Percentiles rank a stretch among this genome's conserved stretches.
These are phyloP conservation scores for Dactylis glomerata DNA, from an alignment of 176 grass and related monocot genomes.

Conservation along the genomic window DNA sequence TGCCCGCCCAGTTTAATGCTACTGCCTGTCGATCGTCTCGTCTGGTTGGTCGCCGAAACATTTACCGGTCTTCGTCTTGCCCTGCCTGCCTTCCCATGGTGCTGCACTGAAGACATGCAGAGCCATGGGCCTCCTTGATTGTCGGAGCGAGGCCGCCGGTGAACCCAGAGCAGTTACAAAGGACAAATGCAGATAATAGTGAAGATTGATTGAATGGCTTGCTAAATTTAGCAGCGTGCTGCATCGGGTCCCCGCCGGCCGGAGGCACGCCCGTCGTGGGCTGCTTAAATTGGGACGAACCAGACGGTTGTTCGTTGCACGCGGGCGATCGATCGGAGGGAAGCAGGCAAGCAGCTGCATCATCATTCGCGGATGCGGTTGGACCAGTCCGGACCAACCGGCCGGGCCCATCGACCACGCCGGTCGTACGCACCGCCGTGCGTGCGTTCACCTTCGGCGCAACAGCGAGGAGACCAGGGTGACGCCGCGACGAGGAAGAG, in stretches of 20 bases:
- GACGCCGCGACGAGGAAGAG: not conserved
- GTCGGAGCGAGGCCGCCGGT: not conserved
- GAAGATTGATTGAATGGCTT: not conserved
- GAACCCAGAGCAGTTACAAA: not conserved
- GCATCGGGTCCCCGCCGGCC: not conserved
- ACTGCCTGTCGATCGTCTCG: too few species aligned
- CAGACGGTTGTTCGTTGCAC: not conserved
- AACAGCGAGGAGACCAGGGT: not conserved
- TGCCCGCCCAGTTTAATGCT: not conserved
- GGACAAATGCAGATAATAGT: not conserved
- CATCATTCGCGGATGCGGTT: not conserved
- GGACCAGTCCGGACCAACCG: not conserved
- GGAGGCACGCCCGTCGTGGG: not conserved
- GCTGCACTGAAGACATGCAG: not conserved
- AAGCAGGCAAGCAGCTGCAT: not conserved
- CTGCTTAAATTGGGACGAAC: not conserved
- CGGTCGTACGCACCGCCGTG: not conserved
- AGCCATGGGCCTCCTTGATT: not conserved
- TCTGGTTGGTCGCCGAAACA: not conserved
- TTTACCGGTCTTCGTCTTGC: not conserved
- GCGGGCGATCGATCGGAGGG: not conserved
- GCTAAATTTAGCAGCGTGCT: not conserved
- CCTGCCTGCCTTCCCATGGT: not conserved
- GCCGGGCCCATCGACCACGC: not conserved
- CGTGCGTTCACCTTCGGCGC: not conserved